Base-by-base conservation (phyloP, 1,284 basidiomycete genomes). In the Vanrija humicola region DNA sequence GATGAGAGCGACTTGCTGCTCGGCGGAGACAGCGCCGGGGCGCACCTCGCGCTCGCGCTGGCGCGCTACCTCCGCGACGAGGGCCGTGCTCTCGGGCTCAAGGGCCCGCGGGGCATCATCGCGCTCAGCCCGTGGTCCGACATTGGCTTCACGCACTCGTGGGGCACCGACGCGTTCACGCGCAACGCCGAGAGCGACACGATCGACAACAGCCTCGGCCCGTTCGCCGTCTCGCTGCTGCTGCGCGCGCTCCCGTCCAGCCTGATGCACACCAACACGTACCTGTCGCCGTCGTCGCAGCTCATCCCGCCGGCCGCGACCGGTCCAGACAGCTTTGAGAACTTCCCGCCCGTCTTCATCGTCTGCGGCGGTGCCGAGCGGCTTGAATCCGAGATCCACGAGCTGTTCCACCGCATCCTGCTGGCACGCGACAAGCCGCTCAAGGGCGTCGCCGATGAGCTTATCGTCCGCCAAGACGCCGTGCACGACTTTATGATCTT, bases 21-120 rank as follows among this genome's bases (percentile, higher is more conserved):
- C 25, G 80, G 82, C 7, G 87, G 86, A 18, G 86, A 88, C 67
- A 84, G 82, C 43, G 86, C 87, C 0, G 87, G 87, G 3, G 86
- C 84, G 0, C 87, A 88, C 66, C 77, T 88, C 3, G 83, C 82
- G 0, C 77, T 87, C 3, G 82, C 84, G 3, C 50, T 72, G 25
- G 55, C 63, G 15, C 51, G 72, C 10, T 74, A 61, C 62, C 40
- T 74, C 5, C 54, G 70, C 28, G 72, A 74, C 48, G 61, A 68
- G 23, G 70, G 70, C 5, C 6, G 23, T 0, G 29, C 26, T 3
- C 57, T 69, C 2, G 67, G 66, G 2, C 48, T 73, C 8, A 54
- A 34, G 2, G 58, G 64, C 14, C 83, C 85, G 2, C 78, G 79
- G 34, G 79, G 77, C 1, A 70, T 86, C n/a, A 69, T 86, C 15